Base-by-base conservation (phyloP, 345 rosid genomes). In the Acer yangbiense region DNA sequence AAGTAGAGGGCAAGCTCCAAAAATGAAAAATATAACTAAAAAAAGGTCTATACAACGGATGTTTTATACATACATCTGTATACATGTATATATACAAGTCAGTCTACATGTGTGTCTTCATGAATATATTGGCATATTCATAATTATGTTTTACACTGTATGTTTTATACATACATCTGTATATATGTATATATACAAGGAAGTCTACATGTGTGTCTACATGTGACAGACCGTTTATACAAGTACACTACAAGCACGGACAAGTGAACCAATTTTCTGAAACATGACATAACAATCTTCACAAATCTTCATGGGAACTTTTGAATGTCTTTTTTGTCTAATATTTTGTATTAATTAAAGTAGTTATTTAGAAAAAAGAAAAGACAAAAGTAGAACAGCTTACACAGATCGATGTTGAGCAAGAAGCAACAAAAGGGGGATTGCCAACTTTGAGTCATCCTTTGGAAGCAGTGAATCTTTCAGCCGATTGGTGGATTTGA, bases 361-460 rank as follows among this genome's bases (percentile, higher is more conserved):
- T 52, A 78, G 68, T 29, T 32, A 50, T 27, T 64, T 7, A 13
- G 23, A 52, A 58, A 78, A 62, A 21, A 44, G 35, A 72, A 25
- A 29, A 55, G 57, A 79, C 58, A 20, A 41, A 76, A 69, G 55
- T 7, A 55, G 17, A 39, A 73, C 69, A 82, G 78, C 99, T 87
- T 90, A 94, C 99, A 94, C 83, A 69, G 99, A 91, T 76, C 98
- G 96, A 78, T 97, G 97, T 80, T 97, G 99, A 64, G 98, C 98
- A 61, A 97, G 82, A 83, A 97, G 98, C 74, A 97, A 82, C 83
- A 97, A 83, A 80, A 94, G 93, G 23, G 98, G 98, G 75, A 93
- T 81, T 41, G 98, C 99, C 83, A 94, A 82, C 85, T 91, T 97
- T 48, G 94, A 94, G 78, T 97, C 98, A 85, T 94, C 99, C 87